Conservation (phyloP, 768 basidiomycete species). For the Exsudoporus frostii region DNA sequence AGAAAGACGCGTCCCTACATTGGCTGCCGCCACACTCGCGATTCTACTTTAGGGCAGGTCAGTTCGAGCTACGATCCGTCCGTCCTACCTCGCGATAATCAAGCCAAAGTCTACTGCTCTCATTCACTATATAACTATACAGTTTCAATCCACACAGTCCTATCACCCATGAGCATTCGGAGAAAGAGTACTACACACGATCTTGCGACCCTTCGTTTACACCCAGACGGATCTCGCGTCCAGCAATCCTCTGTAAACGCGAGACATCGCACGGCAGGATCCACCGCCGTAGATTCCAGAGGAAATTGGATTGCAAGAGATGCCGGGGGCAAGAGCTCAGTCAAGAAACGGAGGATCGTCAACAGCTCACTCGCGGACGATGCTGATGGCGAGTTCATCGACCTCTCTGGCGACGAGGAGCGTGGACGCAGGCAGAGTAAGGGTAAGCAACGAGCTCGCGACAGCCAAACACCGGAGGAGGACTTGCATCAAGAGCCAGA, state of each 20-base stretch:
- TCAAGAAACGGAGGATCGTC: constrained; percentile 36
- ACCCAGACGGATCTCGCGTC: constrained; percentile 62
- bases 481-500: constrained; percentile 12
- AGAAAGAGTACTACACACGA: constrained; percentile 59
- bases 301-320: constrained; percentile 69
- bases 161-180: constrained; percentile 29
- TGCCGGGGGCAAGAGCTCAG: constrained; percentile 50
- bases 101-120: not conserved
- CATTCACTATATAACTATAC: not conserved
- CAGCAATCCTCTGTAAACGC: constrained; percentile 40
- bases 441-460: constrained; percentile 25
- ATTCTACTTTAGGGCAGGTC: constrained; percentile 20
- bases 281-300: constrained; percentile 42
- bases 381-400: constrained; percentile 22
- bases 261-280: constrained; percentile 32
- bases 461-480: constrained; percentile 8
- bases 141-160: not conserved
- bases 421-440: constrained; percentile 10
- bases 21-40: not conserved
- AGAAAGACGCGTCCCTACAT: constrained; percentile 17
- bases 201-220: constrained; percentile 59
- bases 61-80: constrained; percentile 11
- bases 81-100: no score
- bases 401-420: constrained; percentile 23
- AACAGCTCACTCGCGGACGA: constrained; percentile 19